Evolutionary conservation across 495 filamentous ascomycete genomes (phyloP).

Genomic region (Aspergillus indologenus): DNA sequence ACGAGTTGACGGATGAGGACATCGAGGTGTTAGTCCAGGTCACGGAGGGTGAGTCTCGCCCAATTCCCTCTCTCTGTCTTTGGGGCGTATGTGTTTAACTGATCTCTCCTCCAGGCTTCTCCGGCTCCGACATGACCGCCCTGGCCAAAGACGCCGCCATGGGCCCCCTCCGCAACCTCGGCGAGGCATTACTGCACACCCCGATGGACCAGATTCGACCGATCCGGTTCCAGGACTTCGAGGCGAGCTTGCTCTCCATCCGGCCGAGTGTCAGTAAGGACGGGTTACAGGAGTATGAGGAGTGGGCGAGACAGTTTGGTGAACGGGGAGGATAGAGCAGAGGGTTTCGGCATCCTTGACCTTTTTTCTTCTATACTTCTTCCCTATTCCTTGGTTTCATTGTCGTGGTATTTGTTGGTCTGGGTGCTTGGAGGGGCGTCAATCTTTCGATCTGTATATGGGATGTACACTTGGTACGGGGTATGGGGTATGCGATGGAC

Average conservation of each 20-base stretch:
- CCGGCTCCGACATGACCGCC: conserved; percentile 94
- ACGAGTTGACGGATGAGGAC: conserved; percentile 70
- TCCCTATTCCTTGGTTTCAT: no score
- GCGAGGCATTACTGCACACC: conserved; percentile 85
- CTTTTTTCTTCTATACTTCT: conserved; percentile 1
- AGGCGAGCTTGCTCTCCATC: conserved; percentile 80
- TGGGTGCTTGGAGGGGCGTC: no score
- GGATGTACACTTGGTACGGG: no score
- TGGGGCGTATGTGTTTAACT: neutral
- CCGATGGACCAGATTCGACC: conserved; percentile 90
- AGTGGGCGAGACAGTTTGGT: conserved; percentile 91
- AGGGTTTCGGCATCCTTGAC: neutral
- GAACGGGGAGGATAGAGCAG: conserved; percentile 68
- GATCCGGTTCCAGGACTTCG: conserved; percentile 80
- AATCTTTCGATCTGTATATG: no score
- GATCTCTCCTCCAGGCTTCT: conserved; percentile 64
- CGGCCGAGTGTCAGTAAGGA: conserved; percentile 85
- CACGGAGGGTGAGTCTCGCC: conserved; percentile 82
- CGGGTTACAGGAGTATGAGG: conserved; percentile 82
- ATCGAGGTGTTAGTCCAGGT: conserved; percentile 72
- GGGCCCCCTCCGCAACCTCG: conserved; percentile 89
- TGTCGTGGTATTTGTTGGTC: no score
- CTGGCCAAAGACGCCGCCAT: conserved; percentile 98
- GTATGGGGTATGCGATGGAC: no score
- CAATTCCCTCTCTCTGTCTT: neutral